phyloP scores from a whole-genome alignment of 2,329 filamentous ascomycete genomes.

The Monascus ruber region DNA sequence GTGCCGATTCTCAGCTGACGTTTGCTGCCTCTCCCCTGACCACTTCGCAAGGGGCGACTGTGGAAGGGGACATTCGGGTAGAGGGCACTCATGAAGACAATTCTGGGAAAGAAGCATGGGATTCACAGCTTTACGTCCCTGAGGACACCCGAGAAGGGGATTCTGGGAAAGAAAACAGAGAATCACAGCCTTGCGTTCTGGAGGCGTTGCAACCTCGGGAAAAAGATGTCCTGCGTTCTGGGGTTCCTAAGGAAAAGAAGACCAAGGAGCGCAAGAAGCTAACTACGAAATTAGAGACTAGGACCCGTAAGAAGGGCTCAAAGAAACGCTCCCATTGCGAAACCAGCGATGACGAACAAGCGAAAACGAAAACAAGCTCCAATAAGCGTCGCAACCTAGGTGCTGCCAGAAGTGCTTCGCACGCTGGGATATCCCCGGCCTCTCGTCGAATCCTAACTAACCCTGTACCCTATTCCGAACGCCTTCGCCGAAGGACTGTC shows the following conservation, averaged over 20 bases:
- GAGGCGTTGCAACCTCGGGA: too few species aligned
- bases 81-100: too few species aligned
- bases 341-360: conserved; percentile 2
- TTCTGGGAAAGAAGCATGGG: too few species aligned
- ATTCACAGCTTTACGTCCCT: too few species aligned
- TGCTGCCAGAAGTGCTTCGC: conserved; percentile 12
- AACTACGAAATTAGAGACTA: neutral
- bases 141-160: too few species aligned
- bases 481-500: conserved; percentile 16
- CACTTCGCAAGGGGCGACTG: too few species aligned
- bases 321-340: conserved; percentile 10
- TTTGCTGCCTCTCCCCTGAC: too few species aligned
- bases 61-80: too few species aligned
- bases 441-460: conserved; percentile 9
- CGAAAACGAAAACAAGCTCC: conserved; percentile 6
- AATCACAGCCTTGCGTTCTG: too few species aligned
- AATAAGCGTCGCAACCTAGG: conserved; percentile 13
- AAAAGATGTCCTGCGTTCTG: too few species aligned
- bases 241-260: neutral
- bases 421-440: conserved; percentile 8
- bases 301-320: neutral
- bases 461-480: conserved; percentile 16
- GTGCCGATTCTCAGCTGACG: too few species aligned
- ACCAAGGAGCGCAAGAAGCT: neutral
- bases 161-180: too few species aligned